Conservation (phyloP, 176 grass and related monocot species). For the Oryza coarctata region DNA sequence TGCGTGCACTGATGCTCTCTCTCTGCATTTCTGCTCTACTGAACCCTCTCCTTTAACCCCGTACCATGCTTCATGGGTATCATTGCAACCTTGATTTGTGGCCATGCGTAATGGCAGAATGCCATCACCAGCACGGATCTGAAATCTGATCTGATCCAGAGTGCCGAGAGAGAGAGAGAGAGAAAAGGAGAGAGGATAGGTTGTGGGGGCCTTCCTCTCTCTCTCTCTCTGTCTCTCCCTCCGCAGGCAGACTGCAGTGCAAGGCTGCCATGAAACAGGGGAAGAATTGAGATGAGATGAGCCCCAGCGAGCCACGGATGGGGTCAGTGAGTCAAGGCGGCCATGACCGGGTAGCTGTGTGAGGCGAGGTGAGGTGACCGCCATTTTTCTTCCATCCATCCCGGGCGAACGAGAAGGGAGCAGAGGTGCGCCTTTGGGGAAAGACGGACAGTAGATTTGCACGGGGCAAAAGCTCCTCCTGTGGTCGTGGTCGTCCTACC, state of each 20-base stretch:
- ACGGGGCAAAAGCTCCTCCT: slow-evolving; percentile 36
- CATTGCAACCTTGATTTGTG: slow-evolving; percentile 20
- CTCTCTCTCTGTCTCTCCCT: no score
- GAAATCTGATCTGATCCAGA: slow-evolving; percentile 14
- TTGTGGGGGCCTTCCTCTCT: slow-evolving; percentile 11
- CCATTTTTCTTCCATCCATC: neutral
- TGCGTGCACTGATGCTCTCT: neutral
- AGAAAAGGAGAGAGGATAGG: neutral
- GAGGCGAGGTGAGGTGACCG: slow-evolving; percentile 1
- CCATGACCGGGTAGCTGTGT: slow-evolving; percentile 16
- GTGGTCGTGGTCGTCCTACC: no score
- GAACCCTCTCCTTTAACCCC: neutral
- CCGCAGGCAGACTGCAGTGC: neutral
- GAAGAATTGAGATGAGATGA: neutral
- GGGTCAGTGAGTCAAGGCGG: slow-evolving; percentile 27
- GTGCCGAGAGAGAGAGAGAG: no score
- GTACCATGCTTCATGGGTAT: slow-evolving; percentile 24
- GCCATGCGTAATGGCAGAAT: neutral
- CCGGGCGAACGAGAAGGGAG: neutral
- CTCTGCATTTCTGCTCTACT: neutral
- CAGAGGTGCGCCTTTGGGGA: slow-evolving; percentile 8
- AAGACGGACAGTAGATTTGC: neutral
- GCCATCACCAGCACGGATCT: neutral
- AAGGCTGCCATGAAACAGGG: slow-evolving; percentile 29
- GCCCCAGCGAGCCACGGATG: neutral